Evolutionary conservation across 2,329 filamentous ascomycete species (phyloP), one percentile per base, ranked within the genome.

Genomic region (Nemania sp.): DNA sequence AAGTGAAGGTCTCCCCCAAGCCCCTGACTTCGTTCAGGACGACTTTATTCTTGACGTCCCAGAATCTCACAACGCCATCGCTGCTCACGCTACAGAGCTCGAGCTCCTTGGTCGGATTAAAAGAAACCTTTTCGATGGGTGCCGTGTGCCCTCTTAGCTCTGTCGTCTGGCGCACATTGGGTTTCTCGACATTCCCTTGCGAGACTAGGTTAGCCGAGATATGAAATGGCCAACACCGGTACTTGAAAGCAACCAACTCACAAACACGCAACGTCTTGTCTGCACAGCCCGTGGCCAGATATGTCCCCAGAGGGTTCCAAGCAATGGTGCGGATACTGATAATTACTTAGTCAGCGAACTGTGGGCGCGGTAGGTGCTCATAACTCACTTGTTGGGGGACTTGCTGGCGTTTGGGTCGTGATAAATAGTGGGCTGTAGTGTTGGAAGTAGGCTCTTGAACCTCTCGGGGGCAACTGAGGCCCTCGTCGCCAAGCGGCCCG

Each of bases 231-330:
- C 37, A 9, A 45, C 15, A 40, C 29, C 4, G 18, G 40, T 21
- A 37, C 6, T n/a, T 12, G 10, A 53, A 18, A 43, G 21, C 48
- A 17, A 29, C 10, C 3, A 43, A 80, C 83, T 72, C 72, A 87
- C 90, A 94, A 49, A 93, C 88, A 69, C 90, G 86, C 55, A 94
- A 76, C 9, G 84, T 90, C 67, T 84, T 86, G 70, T 91, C 88
- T 21, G 82, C 79, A 5, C 89, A 84, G 2, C 92, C 92, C 0
- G 93, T 96, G 0, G 94, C 94, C 62, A 98, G 87, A 61, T 95
- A 81, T 9, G 86, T 90, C 35, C 94, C 92, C 0, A 91, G 81
- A 0, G 93, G 91, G 66, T 94, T 97, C 94, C 94, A 98, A 40
- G 90, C 88, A 66, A 98, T 88, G 1, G 90, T 89, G 42, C 90